Evolutionary conservation across 2,329 filamentous ascomycete species (phyloP).

Genomic region (Cercospora sp.): DNA sequence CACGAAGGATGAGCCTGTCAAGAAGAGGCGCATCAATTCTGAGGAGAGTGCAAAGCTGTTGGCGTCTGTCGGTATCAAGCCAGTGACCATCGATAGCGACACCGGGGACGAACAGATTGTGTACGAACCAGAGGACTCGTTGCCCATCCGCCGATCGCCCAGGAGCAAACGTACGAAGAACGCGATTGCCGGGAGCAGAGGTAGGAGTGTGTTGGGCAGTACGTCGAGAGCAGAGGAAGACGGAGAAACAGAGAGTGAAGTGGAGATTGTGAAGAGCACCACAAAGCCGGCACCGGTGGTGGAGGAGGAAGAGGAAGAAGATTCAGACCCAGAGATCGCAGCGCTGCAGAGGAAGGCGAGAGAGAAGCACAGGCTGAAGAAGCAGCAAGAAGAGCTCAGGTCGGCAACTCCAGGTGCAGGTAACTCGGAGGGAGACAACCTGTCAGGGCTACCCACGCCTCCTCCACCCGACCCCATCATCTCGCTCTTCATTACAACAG

Average conservation of each 20-base stretch:
- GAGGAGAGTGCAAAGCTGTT: constrained; percentile 31
- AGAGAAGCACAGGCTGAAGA: constrained; percentile 31
- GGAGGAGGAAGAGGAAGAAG: constrained; percentile 37
- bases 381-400: constrained; percentile 16
- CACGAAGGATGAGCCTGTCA: constrained; percentile 18
- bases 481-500: constrained; percentile 67
- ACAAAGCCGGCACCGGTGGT: not conserved
- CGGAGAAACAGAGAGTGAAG: constrained; percentile 24
- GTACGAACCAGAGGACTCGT: constrained; percentile 8
- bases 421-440: constrained; percentile 13
- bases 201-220: constrained; percentile 7
- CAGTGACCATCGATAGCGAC: constrained; percentile 16
- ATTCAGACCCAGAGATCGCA: constrained; percentile 44
- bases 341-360: constrained; percentile 46
- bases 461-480: constrained; percentile 52
- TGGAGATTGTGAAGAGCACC: constrained; percentile 11
- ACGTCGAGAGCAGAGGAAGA: constrained; percentile 11
- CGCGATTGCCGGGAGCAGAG: constrained; percentile 7
- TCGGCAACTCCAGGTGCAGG: constrained; percentile 15
- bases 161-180: constrained; percentile 22
- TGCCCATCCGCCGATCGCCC: constrained; percentile 19
- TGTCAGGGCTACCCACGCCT: constrained; percentile 20
- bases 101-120: constrained; percentile 20
- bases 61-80: constrained; percentile 21
- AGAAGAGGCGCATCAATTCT: constrained; percentile 34